Percentiles rank a stretch among this genome's conserved stretches.
Conservation (phyloP, 2,329 filamentous ascomycete species). For the Chaetomiaceae sp. region DNA sequence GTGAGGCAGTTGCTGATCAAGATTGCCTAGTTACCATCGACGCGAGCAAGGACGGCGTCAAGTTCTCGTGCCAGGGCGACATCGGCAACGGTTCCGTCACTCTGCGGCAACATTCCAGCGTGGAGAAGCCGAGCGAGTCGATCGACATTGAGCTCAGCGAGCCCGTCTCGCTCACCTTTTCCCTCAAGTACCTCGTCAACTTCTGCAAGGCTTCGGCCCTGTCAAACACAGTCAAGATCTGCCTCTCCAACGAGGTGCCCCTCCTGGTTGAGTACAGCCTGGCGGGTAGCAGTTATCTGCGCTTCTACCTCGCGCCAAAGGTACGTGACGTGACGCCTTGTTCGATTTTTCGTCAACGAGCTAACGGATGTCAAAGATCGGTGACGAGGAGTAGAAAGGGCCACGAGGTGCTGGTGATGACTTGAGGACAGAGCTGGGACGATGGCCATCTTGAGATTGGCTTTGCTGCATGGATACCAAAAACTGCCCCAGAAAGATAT, state of each 20-base stretch:
- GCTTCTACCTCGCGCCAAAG: slow-evolving; percentile 98
- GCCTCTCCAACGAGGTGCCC: slow-evolving; percentile 92
- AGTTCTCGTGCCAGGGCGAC: slow-evolving; percentile 88
- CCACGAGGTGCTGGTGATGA: background rate
- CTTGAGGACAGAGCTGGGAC: slow-evolving; percentile 8
- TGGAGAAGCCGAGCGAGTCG: slow-evolving; percentile 82
- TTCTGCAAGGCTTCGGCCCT: slow-evolving; percentile 97
- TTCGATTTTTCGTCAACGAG: background rate
- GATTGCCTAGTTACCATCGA: slow-evolving; percentile 74
- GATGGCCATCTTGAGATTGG: slow-evolving; percentile 12
- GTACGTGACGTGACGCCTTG: slow-evolving; percentile 43
- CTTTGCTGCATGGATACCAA: slow-evolving; percentile 15
- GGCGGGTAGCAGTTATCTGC: slow-evolving; percentile 76
- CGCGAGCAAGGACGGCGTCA: slow-evolving; percentile 93
- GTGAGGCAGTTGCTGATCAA: background rate
- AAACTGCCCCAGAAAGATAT: background rate
- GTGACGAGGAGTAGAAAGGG: slow-evolving; percentile 35
- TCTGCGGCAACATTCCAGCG: slow-evolving; percentile 78
- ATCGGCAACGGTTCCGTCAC: slow-evolving; percentile 95
- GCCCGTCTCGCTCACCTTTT: slow-evolving; percentile 92
- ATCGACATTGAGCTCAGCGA: slow-evolving; percentile 88
- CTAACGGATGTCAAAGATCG: slow-evolving; percentile 28
- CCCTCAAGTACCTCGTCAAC: slow-evolving; percentile 98
- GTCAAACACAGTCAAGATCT: slow-evolving; percentile 79
- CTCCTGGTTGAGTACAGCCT: slow-evolving; percentile 89